Base-by-base conservation (phyloP, 495 filamentous ascomycete genomes). In the Amorphotheca resinae region DNA sequence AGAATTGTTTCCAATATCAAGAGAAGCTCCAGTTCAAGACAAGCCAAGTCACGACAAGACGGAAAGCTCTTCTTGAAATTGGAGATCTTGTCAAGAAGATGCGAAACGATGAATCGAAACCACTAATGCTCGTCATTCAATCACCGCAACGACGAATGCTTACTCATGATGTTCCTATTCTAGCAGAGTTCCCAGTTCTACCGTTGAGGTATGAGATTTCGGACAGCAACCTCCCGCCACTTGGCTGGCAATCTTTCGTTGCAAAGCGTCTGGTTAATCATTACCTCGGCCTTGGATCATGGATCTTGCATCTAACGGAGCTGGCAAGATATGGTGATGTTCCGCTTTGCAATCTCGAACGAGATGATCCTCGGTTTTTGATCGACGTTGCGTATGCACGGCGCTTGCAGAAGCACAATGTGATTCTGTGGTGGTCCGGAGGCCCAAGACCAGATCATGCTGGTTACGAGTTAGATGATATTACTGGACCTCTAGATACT, bases 361-460 rank as follows among this genome's bases (percentile, higher is more conserved):
- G 76, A 33, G 88, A 96, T 50, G 91, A 99, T 54, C 89, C 91
- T 15, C 72, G 83, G 17, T 99, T 86, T 58, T 64, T 96, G 40
- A 96, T 99, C 53, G 91, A 99, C 56, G 75, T 99, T 33, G 84
- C 91, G 2, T 99, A 96, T 61, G 91, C 91, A 1, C 66, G 91
- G 39, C 77, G 93, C 9, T 65, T 99, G 39, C 87, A 91, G 54
- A 79, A 83, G 51, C 93, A 88, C 54, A 88, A 88, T 48, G 84
- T 99, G 4, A 82, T 99, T 12, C 70, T 99, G n/a, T 99, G 91
- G 91, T 99, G 91, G 91, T 95, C 87, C 23, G 69, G 70, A 9
- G 80, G 76, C 21, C 76, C 91, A 4, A 74, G 75, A 41, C 91
- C 93, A 20, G 91, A 99, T 53, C 91, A 99, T 65, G 91, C 89